Evolutionary conservation across 2,329 filamentous ascomycete genomes (phyloP), one percentile per base, ranked within the genome.

Genomic region (Byssothecium circinans): DNA sequence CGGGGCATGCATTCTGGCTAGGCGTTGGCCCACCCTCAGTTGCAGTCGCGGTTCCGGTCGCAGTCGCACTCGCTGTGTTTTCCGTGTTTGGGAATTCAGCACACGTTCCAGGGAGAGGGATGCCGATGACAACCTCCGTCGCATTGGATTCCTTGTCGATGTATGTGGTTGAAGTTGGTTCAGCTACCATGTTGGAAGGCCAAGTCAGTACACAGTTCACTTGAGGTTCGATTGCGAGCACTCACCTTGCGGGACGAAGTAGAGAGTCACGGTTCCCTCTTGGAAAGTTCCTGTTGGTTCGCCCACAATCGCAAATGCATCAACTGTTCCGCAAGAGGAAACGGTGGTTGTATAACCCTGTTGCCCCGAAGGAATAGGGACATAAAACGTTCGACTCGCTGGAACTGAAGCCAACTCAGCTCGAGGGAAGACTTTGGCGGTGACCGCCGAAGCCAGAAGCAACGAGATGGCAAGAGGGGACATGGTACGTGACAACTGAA

Each of bases 191-290:
- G 23, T 25, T 25, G 23, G 23, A 25, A 25, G 10, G 6, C 23
- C 23, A 25, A 25, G 23, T 25, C 23, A 25, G 23, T 10, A 10
- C 23, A 6, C 23, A 25, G 5, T 5, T 25, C 23, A 10, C 23
- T 25, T 10, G 23, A 25, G 10, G 5, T 25, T 25, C 10, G 6
- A 25, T 10, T 25, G 23, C 10, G 23, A 25, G 23, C 6, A 12
- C 44, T 25, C 10, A 25, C 23, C 51, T 17, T 54, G 51, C 0
- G 51, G 42, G 0, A 42, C 41, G 22, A 49, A 17, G n/a, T 33
- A 38, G 37, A 54, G 35, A n/a, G 48, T 51, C 4, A 27, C 22
- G 3, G 45, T 50, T 15, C 51, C 51, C 2, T 48, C 27, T 15
- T 35, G 18, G 20, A 54, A 51, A 6, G 41, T 46, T 32, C 34